A percentile compares a stretch with the other conserved stretches of the same genome.
Evolutionary conservation across 257 asterid species (phyloP).

Genomic region (Solanum lignicaule): DNA sequence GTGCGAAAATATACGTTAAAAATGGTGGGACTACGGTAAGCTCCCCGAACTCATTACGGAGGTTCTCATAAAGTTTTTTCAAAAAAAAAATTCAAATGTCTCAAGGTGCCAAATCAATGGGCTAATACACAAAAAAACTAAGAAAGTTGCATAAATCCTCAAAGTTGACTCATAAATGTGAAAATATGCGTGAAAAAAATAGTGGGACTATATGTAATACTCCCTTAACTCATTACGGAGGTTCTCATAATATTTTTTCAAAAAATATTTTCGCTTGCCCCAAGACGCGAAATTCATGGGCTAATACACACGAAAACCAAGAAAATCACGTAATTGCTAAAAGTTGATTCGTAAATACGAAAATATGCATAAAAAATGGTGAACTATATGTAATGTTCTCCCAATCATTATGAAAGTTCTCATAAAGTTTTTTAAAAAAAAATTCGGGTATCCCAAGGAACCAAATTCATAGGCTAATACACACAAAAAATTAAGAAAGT

Average conservation of each 20-base stretch:
- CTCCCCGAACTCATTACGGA: not conserved
- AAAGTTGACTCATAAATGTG: not conserved
- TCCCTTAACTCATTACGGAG: not conserved
- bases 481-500: rapidly evolving
- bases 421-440: not conserved
- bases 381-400: not conserved
- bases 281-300: too few species aligned
- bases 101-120: not conserved
- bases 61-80: not conserved
- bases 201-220: too few species aligned
- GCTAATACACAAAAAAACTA: not conserved
- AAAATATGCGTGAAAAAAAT: not conserved
- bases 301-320: too few species aligned
- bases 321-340: too few species aligned
- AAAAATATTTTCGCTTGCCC: too few species aligned
- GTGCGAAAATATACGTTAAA: too few species aligned
- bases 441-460: not conserved
- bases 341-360: rapidly evolving
- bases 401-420: too few species aligned
- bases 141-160: not conserved
- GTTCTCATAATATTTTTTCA: too few species aligned
- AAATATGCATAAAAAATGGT: too few species aligned
- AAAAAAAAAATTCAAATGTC: not conserved
- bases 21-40: not conserved
- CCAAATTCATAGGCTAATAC: not conserved